Evolutionary conservation across 1,284 basidiomycete species (phyloP), one percentile per base, ranked within the genome.

Genomic region (Cryptococcus hybrid): DNA sequence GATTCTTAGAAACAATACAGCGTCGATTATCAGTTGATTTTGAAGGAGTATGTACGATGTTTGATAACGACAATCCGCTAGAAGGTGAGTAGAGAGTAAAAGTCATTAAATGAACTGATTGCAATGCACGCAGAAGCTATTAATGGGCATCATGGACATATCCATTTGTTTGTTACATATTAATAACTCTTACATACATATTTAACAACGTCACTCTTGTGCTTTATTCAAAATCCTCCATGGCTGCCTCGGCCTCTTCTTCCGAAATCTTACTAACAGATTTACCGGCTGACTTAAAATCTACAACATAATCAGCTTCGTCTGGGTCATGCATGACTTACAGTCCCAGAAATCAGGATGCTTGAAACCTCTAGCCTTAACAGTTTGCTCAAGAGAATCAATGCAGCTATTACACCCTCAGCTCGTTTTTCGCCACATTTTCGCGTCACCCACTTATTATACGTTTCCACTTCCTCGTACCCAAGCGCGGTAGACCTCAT

Each of bases 401-500:
- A 75, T 35, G 54, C 63, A 68, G 5, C 74, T 77, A 40, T 9
- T 47, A 8, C 8, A 47, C 7, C 35, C 12, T 6, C 59, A 24
- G 54, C 34, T 13, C 12, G 3, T 11, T 1, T 30, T n/a, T 39
- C 9, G 40, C 47, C 7, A 3, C n/a, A 45, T 3, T 35, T 15
- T 35, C 12, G 0, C 1, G 7, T 18, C 35, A 51, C 71, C 55
- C 40, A 77, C 70, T 59, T 67, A 51, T 78, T 78, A 59, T 77
- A 78, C 46, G 73, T 74, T 55, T 77, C 75, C 7, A 67, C 65
- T 57, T 77, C 75, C 50, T 77, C 77, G 56, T 72, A 75, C 38
- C 59, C 82, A 57, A 90, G 73, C 15, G 84, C 86, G 2, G 84
- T 84, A 56, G 82, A 79, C 64, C 90, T 82, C 77, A 92, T 76